Conservation (phyloP, 179 eudicot genomes). For the Drosera spatulata region DNA sequence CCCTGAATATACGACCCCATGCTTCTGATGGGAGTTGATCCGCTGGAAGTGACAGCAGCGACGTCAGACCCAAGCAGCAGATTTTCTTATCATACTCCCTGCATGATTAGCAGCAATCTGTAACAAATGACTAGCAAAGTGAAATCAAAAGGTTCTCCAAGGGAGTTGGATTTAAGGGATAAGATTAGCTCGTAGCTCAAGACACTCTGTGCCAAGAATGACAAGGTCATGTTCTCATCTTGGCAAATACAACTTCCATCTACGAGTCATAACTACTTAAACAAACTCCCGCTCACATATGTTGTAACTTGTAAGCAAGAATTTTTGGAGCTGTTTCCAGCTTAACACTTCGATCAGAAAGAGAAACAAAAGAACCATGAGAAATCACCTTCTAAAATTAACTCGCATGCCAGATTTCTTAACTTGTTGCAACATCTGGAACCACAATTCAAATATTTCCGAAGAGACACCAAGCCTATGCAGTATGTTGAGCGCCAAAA, state of each 20-base stretch:
- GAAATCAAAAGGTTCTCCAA: background rate
- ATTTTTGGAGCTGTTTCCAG: background rate
- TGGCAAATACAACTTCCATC: no score
- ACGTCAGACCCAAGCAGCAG: slow-evolving; percentile 92
- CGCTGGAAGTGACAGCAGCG: slow-evolving; percentile 69
- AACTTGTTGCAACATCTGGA: slow-evolving; percentile 90
- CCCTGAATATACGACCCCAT: slow-evolving; percentile 74
- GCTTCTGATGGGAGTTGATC: slow-evolving; percentile 90
- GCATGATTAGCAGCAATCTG: slow-evolving; percentile 11
- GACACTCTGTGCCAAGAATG: background rate
- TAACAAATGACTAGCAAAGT: background rate
- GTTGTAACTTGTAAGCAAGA: background rate
- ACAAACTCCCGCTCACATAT: background rate
- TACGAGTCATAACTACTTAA: no score
- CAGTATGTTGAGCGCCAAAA: slow-evolving; percentile 59
- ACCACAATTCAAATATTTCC: slow-evolving; percentile 85
- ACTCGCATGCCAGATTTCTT: slow-evolving; percentile 69
- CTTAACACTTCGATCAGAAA: background rate
- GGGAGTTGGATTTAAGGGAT: background rate
- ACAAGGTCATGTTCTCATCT: no score
- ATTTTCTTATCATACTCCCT: slow-evolving; percentile 97
- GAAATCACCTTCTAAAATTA: slow-evolving; percentile 69
- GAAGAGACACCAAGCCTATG: slow-evolving; percentile 82
- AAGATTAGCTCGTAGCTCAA: background rate
- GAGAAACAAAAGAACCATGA: background rate